Base-by-base conservation (phyloP, 73 alveolate species). In the Tetrahymena borealis region DNA sequence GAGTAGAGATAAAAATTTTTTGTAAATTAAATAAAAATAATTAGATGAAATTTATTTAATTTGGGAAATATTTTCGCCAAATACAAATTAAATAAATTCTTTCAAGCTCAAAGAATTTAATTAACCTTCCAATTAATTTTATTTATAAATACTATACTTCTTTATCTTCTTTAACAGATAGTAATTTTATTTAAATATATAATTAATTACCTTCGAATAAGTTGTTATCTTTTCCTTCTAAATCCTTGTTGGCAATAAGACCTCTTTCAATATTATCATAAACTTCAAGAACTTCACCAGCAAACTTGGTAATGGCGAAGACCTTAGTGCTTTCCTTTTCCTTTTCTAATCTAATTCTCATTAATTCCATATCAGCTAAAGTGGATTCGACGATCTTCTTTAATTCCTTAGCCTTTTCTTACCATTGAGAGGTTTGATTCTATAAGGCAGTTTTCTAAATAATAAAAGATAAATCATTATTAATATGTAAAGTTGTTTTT, bases 251-350 rank as follows among this genome's bases (percentile, higher is more conserved):
- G 41, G 95, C 94, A 31, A 85, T 94, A 33, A 92, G 36, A 38
- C 98, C 99, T 40, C 96, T 91, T 60, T 96, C 95, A 24, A 97
- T 41, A 91, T 96, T 96, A 91, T 97, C 99, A 33, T 96, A 78
- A 24, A 97, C 98, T 40, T 97, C 99, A n/a, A 97, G 91, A 11
- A 97, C 91, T 41, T 97, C 99, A 96, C 97, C 97, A 20, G 99
- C 99, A 90, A 97, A 97, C 39, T 96, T 97, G 39, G 97, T 32
- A 32, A 97, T 97, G 31, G 98, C 97, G 91, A 91, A 97, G 42
- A 94, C 96, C 91, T 91, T 93, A 7, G 96, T 92, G 33, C 78
- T 33, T 20, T 96, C 97, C 38, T 94, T 95, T 91, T 96, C 98
- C 78, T 94, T 94, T 91, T 93, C 60, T 39, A 94, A 94, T 91